These are phyloP conservation scores for Acanthamoeba lenticulata DNA, from an alignment of 208 protist species.

Conservation along the genomic window DNA sequence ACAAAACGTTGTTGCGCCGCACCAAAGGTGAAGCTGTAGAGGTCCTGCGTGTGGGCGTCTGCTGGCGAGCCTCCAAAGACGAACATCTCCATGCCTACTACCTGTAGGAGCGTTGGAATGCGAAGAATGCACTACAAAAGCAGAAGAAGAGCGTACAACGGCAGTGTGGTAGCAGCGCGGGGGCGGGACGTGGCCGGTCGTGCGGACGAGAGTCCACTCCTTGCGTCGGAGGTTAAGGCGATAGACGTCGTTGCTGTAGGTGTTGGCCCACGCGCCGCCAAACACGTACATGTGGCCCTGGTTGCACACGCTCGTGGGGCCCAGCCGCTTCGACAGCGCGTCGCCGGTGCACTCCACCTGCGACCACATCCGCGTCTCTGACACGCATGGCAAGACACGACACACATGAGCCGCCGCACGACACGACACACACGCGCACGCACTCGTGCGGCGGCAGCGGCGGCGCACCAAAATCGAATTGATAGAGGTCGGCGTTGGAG, in stretches of 20 bases:
- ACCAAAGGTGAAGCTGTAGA: background rate
- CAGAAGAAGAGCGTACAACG: background rate
- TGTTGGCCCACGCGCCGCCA: slow-evolving; percentile 14
- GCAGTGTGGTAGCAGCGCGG: slow-evolving; percentile 9
- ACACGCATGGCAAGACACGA: background rate
- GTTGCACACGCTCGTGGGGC: background rate
- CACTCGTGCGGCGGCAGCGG: background rate
- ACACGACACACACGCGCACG: background rate
- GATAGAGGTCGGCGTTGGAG: background rate
- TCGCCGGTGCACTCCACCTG: background rate
- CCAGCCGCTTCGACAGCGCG: slow-evolving; percentile 55
- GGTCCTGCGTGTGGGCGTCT: background rate
- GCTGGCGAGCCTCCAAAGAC: background rate
- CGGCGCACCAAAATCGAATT: background rate
- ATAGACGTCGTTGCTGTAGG: background rate
- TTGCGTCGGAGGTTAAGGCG: background rate
- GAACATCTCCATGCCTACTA: background rate
- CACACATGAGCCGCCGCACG: background rate
- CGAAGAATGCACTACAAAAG: background rate
- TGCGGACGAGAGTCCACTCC: background rate
- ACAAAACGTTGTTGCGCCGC: background rate
- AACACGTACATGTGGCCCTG: slow-evolving; percentile 49
- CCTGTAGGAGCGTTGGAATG: background rate
- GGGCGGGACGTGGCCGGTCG: background rate
- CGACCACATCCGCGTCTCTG: background rate